Conservation (phyloP, 1,284 basidiomycete genomes). For the Ganoderma boninense region DNA sequence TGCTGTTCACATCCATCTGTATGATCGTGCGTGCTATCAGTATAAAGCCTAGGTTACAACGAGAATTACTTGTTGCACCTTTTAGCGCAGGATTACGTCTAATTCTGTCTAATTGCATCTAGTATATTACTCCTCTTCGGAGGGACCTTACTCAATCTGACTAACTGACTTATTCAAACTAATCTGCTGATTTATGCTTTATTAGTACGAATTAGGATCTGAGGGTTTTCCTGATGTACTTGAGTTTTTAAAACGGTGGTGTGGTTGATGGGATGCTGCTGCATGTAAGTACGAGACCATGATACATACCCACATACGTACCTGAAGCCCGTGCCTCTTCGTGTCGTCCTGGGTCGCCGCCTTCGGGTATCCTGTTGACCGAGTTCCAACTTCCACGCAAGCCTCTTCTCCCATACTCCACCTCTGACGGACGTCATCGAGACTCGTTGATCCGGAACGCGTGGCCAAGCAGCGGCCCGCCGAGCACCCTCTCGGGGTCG, state of each 20-base stretch:
- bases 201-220: too few species aligned
- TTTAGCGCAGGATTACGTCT: too few species aligned
- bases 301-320: background rate
- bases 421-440: background rate
- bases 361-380: background rate
- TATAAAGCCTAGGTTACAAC: too few species aligned
- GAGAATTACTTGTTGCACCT: too few species aligned
- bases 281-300: background rate
- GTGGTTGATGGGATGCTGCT: background rate
- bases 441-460: background rate
- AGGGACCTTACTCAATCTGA: too few species aligned
- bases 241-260: background rate
- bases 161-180: too few species aligned
- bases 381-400: background rate
- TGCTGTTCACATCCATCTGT: too few species aligned
- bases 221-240: background rate
- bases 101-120: too few species aligned
- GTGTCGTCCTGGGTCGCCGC: background rate
- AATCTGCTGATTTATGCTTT: too few species aligned
- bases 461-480: background rate
- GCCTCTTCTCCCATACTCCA: background rate
- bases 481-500: background rate
- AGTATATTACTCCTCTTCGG: too few species aligned
- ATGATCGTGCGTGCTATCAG: too few species aligned
- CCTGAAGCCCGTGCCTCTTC: background rate